Evolutionary conservation across 2,329 filamentous ascomycete species (phyloP), one percentile per base, ranked within the genome.

Genomic region (Catunica adiposa): DNA sequence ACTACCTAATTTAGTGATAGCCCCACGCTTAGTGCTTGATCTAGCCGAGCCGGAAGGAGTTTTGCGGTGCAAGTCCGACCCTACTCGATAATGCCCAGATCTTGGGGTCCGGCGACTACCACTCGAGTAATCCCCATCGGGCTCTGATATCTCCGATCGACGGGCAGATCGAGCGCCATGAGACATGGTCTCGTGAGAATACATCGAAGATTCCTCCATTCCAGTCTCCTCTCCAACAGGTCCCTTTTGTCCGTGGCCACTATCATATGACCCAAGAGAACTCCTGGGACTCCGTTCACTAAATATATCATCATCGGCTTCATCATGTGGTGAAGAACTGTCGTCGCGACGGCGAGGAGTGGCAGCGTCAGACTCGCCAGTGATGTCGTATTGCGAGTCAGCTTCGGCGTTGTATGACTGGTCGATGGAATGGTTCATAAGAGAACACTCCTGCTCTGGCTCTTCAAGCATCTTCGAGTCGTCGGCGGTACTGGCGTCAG

Each of bases 41-140:
- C 76, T 72, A 5, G 77, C 73, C 1, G 79, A 77, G n/a, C 72
- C 70, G 0, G 79, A 70, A 0, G 82, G 83, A 68, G 86, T 74
- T 1, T 81, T 80, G 52, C 40, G 37, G 9, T 54, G 25, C 9
- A 31, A n/a, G 6, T 51, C 25, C 8, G 23, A 8, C 17, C 48
- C 48, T 1, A 20, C 14, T 15, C 48, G 25, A 9, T 34, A 34
- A n/a, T 20, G 14, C n/a, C 17, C 29, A 25, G 48, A 29, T 52
- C 80, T 79, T 6, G 86, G 78, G 11, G 80, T 81, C 1, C 82
- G 83, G 54, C 82, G 76, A 22, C 56, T 55, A 17, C 22, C 25
- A 7, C 46, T 42, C 9, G 56, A 48, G 17, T 52, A 44, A 15
- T 58, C 56, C 2, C 75, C 70, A n/a, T 76, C 77, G 1, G 76